Base-by-base conservation (phyloP, 768 basidiomycete species). In the Tricholoma furcatifolium region DNA sequence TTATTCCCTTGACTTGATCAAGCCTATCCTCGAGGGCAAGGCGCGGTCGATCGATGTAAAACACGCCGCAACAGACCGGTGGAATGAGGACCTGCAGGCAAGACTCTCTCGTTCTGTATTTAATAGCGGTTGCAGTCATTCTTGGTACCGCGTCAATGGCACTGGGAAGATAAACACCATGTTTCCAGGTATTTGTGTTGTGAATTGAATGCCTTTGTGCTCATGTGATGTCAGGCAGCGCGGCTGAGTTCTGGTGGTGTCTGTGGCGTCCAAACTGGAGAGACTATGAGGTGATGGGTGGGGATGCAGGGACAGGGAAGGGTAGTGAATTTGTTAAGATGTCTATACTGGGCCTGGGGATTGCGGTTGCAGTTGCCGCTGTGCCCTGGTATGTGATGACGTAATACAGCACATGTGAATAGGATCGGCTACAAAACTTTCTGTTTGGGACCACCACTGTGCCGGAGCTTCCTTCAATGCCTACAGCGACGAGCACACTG, bases 401-500 rank as follows among this genome's bases (percentile, higher is more conserved):
- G 40, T 56, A 41, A 48, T 27, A 18, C 5, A 21, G 32, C 31
- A 40, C 60, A 60, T 61, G 60, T 61, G 60, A 61, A 59, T 55
- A 15, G 12, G 23, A 27, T 24, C 48, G 52, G 39, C 38, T 39
- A 15, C 23, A 21, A 20, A 30, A 44, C 12, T 44, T 43, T 11
- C 6, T 30, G 2, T 23, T 24, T 24, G 42, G 27, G 41, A 39
- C 42, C 32, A 44, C 38, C 47, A 24, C 55, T 18, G 17, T 27
- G 27, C 27, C 27, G 27, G 27, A 27, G 27, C 27, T 27, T 7
- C 27, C 52, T 57, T 60, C 61, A 65, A 82, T 79, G 81, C 75
- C 81, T 55, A 81, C 79, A 32, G 71, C 77, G 66, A 83, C 78
- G 53, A 68, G 61, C 53, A 79, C 78, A 5, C 56, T 68, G 45